These are phyloP conservation scores for Aspergillus costaricaensis DNA, from an alignment of 2,329 filamentous ascomycete species.

Conservation along the genomic window DNA sequence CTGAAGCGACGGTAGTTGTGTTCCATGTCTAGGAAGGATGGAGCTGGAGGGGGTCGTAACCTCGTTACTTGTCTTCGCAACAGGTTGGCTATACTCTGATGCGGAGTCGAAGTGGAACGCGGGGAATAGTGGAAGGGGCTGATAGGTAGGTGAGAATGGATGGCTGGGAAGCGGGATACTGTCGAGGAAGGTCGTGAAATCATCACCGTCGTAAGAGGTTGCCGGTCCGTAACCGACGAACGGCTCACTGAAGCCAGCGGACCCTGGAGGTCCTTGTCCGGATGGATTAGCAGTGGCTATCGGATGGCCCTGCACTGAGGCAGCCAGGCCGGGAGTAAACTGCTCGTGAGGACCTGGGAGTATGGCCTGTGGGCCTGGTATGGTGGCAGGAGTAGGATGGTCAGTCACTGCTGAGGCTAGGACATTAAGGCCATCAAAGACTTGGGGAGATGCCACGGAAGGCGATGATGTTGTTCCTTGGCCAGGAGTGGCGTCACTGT, in stretches of 20 bases:
- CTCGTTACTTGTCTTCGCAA: slow-evolving; percentile 18
- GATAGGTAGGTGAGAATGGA: slow-evolving; percentile 36
- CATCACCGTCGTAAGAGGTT: slow-evolving; percentile 31
- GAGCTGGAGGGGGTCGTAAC: slow-evolving; percentile 31
- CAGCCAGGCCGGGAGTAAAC: slow-evolving; percentile 5
- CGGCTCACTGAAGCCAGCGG: slow-evolving; percentile 24
- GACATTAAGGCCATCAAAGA: slow-evolving; percentile 30
- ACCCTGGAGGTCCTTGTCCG: slow-evolving; percentile 17
- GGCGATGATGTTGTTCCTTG: slow-evolving; percentile 15
- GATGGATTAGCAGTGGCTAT: neutral
- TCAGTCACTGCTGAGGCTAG: slow-evolving; percentile 32
- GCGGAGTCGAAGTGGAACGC: slow-evolving; percentile 26
- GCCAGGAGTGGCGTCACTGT: slow-evolving; percentile 20
- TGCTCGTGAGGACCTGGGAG: slow-evolving; percentile 15
- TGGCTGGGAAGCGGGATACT: slow-evolving; percentile 37
- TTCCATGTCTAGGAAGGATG: slow-evolving; percentile 35
- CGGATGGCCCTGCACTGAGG: neutral
- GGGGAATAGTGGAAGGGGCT: slow-evolving; percentile 36
- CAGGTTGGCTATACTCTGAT: slow-evolving; percentile 28
- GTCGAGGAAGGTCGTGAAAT: slow-evolving; percentile 39
- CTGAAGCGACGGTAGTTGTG: slow-evolving; percentile 37
- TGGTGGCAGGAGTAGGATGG: slow-evolving; percentile 18
- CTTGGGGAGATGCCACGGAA: slow-evolving; percentile 22
- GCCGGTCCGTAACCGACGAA: slow-evolving; percentile 27
- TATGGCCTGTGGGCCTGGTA: neutral